Base-by-base conservation (phyloP, 164 flowering plant species). In the Macadamia integrifolia region DNA sequence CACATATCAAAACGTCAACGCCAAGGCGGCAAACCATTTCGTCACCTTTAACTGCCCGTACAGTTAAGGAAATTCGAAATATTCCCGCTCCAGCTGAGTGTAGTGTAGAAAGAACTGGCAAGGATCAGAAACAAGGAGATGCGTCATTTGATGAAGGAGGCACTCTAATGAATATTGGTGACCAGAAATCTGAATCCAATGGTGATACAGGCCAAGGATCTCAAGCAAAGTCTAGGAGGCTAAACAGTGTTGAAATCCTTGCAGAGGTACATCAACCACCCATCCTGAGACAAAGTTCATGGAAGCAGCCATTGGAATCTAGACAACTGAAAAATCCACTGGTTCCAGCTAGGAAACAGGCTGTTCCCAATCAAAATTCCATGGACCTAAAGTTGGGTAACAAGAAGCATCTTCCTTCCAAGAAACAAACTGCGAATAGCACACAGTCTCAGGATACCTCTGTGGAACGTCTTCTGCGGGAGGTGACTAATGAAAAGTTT, bases 401-500 rank as follows among this genome's bases (percentile, higher is more conserved):
- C 58, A 88, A 84, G 73, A 86, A 80, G 58, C 67, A 67, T 74
- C 82, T 66, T 65, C 74, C 83, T 65, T 59, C 75, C 7, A 80
- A 60, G 32, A 60, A 85, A 83, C 84, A 75, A 66, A 32, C 58
- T 64, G 30, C 61, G 4, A 43, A 46, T 13, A 76, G 63, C 66
- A 48, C 64, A 49, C 71, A 69, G 49, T 85, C 84, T 69, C 88
- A 82, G 63, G 93, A 88, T 74, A 78, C 89, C 60, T 87, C 91
- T 30, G 86, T 88, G 6, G 93, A 88, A 66, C 88, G 91, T 30
- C 91, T 88, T 67, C 72, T 88, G 69, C 83, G 91, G 57, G 89
- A 88, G 83, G 93, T 88, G 78, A 88, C 93, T 29, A 85, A 77
- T 79, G 89, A 87, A 17, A 86, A 83, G 77, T 85, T 86, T 69